A percentile compares a stretch with the other conserved stretches of the same genome.
These are phyloP conservation scores for Tylopilus balloui DNA, from an alignment of 768 basidiomycete genomes.

Conservation along the genomic window DNA sequence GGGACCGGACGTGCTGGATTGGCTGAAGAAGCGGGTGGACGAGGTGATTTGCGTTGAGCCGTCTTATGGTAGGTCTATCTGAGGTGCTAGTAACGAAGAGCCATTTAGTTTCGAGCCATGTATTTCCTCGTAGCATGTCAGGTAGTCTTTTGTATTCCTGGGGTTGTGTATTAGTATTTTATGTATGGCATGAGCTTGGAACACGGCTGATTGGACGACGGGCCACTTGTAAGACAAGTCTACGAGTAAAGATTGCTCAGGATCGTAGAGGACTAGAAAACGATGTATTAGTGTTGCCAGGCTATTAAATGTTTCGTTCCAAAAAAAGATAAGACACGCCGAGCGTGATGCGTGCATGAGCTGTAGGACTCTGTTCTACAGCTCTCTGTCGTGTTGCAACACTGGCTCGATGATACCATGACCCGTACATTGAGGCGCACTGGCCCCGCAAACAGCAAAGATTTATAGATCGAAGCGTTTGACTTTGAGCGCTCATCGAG, in stretches of 20 bases:
- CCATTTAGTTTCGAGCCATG: not conserved
- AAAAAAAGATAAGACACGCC: too few relatives aligned
- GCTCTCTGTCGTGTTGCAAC: not conserved
- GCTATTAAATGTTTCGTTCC: too few relatives aligned
- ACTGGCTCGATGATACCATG: not conserved
- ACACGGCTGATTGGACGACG: too few relatives aligned
- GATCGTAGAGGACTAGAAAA: too few relatives aligned
- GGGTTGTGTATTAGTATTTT: conserved; percentile 21
- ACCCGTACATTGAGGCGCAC: conserved; percentile 1
- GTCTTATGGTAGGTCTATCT: conserved; percentile 40
- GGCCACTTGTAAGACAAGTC: too few relatives aligned
- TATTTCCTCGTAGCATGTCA: conserved; percentile 3
- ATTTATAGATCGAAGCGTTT: conserved; percentile 11
- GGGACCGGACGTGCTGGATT: conserved; percentile 65
- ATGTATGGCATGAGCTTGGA: conserved; percentile 3
- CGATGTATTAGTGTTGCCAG: too few relatives aligned
- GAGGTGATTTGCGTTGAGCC: conserved; percentile 62
- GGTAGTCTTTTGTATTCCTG: not conserved
- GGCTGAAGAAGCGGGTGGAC: conserved; percentile 59
- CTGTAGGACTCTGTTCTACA: not conserved
- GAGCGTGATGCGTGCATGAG: not conserved
- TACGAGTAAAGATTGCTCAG: too few relatives aligned
- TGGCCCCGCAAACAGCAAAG: conserved; percentile 7
- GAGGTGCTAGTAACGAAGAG: not conserved
- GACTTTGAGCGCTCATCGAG: conserved; percentile 5